Evolutionary conservation across 176 grass and related monocot genomes (phyloP), one percentile per base, ranked within the genome.

Genomic region (Triticum urartu): DNA sequence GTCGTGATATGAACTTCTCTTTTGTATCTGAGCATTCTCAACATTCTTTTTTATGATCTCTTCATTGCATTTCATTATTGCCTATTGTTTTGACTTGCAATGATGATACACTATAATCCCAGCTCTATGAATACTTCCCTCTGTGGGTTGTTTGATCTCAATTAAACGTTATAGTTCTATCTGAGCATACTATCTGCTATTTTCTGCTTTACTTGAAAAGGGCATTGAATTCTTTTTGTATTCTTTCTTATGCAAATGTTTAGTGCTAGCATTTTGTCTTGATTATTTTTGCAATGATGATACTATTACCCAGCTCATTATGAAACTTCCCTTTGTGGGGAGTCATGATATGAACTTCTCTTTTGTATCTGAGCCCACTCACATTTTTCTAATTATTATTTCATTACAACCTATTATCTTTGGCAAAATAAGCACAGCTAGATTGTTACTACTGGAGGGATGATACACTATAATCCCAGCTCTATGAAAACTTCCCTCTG

Each of bases 271-370:
- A 20, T 20, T 28, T 5, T 52, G 7, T 32, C 22, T 7, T 75
- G 72, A 74, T 4, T 48, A 1, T 52, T 50, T 77, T 52, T 9
- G 76, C 76, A 24, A 86, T 79, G 84, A 86, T 70, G 75, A 86
- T 86, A 80, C 81, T 58, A 59, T 65, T 89, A 93, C 91, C 93
- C 93, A 95, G 91, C 93, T 95, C 91, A 95, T 95, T 95, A 93
- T 95, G 91, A 95, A 61, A 93, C 87, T 58, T 87, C 60, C 89
- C 91, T 91, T 68, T 93, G 88, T 93, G 91, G 94, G 84, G 42
- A 52, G 87, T 91, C 72, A 18, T 75, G 85, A 93, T 91, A 83
- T 91, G 69, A 66, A 79, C 65, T 77, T 79, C 38, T 88, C 79
- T 83, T 85, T 87, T 87, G 72, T 87, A 87, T 95, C 89, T 93